Evolutionary conservation across 805 yeast genomes (phyloP), one percentile per base, ranked within the genome.

Genomic region (Teunomyces barrocoloradensis): DNA sequence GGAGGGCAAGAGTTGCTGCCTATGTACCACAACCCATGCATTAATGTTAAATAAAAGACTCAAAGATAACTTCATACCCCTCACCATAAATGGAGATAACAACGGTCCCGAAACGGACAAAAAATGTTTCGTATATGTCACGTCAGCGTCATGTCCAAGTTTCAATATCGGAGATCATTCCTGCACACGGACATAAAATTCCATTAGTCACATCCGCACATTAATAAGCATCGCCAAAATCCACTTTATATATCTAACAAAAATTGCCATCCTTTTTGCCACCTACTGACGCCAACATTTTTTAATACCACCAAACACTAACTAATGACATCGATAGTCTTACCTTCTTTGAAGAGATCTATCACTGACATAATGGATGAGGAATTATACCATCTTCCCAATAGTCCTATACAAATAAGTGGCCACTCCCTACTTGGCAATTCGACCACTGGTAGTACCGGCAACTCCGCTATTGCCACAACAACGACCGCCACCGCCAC

Each of bases 361-460:
- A 60, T 79, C 45, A 77, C 81, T 13, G 85, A 80, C 51, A 76
- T 80, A 17, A 73, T 80, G 74, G 85, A 81, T 51, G 85, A 81
- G 46, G 86, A 81, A 50, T 64, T 81, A 27, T 80, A 79, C 53
- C 77, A 72, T 41, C 52, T 61, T 21, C 73, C 74, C 9, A 60
- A 57, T 40, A 59, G 55, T 35, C 58, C 58, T 17, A 49, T 53
- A 20, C 52, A 48, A 38, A 29, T 49, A 15, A 48, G 38, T 46
- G 23, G 18, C 20, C 39, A 29, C 32, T 25, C 33, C 30, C 27
- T 23, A n/a, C 33, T 17, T 28, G 15, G n/a, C 34, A 27, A 18
- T 15, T 17, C 20, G 23, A 38, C 25, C 44, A 25, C 15, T 44
- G 15, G 27, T 21, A 35, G 13, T 27, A 23, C 28, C 15, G n/a